Evolutionary conservation across 441 rosid species (phyloP).

Genomic region (Populus tomentosa): DNA sequence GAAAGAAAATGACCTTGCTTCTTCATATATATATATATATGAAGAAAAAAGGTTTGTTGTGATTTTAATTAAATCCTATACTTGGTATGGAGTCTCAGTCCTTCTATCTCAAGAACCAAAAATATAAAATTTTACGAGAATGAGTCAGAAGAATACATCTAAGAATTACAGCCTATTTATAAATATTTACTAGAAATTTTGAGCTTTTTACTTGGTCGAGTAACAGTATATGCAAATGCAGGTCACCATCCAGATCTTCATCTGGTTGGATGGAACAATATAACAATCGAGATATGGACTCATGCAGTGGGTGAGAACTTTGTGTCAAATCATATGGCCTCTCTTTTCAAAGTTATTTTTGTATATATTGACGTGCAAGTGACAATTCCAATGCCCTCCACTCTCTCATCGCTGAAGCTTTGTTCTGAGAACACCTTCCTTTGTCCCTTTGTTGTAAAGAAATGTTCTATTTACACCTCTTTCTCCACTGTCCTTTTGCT

Average conservation of each 20-base stretch:
- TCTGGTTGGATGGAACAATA: slow-evolving; percentile 93
- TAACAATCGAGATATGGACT: slow-evolving; percentile 84
- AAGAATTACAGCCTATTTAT: too few species aligned
- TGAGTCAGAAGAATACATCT: too few species aligned
- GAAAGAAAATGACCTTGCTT: too few species aligned
- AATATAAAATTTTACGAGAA: too few species aligned
- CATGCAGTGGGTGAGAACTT: slow-evolving; percentile 69
- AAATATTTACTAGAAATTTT: not conserved
- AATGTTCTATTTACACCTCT: not conserved
- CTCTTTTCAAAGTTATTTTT: not conserved
- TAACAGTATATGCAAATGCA: slow-evolving; percentile 29
- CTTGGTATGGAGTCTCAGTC: too few species aligned
- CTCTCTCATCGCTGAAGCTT: not conserved
- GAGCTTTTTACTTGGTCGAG: not conserved
- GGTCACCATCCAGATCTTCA: slow-evolving; percentile 99
- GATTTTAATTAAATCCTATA: too few species aligned
- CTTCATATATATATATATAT: too few species aligned
- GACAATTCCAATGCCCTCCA: not conserved
- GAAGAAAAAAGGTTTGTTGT: too few species aligned
- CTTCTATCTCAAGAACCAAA: too few species aligned
- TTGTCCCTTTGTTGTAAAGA: not conserved
- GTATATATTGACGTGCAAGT: not conserved
- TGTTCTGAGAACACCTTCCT: not conserved
- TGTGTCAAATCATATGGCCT: not conserved
- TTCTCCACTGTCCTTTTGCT: too few species aligned